These are phyloP conservation scores for Hypericum perforatum DNA, from an alignment of 345 rosid species.

Conservation along the genomic window DNA sequence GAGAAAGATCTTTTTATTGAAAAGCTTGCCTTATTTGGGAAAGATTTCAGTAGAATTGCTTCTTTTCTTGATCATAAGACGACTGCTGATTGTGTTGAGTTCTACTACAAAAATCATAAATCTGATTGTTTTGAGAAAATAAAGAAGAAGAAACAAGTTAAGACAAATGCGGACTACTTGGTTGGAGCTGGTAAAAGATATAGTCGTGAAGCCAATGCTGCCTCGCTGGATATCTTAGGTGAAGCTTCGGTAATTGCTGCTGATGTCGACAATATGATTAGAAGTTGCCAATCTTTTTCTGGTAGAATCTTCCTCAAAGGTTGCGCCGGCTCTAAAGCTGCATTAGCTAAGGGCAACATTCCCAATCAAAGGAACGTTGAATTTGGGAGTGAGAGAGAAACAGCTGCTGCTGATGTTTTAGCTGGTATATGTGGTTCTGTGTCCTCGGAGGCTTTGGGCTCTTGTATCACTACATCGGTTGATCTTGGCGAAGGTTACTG, in stretches of 20 bases:
- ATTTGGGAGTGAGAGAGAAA: slow-evolving; percentile 49
- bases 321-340: slow-evolving; percentile 29
- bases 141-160: slow-evolving; percentile 63
- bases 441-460: slow-evolving; percentile 81
- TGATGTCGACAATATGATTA: slow-evolving; percentile 36
- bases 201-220: slow-evolving; percentile 59
- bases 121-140: slow-evolving; percentile 79
- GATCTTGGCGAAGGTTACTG: slow-evolving; percentile 41
- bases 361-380: slow-evolving; percentile 30
- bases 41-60: slow-evolving; percentile 80
- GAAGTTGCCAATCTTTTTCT: slow-evolving; percentile 29
- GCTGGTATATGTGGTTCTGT: slow-evolving; percentile 70
- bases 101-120: slow-evolving; percentile 96
- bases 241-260: slow-evolving; percentile 71
- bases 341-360: slow-evolving; percentile 33
- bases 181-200: slow-evolving; percentile 58
- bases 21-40: slow-evolving; percentile 64
- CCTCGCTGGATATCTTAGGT: slow-evolving; percentile 70
- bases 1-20: slow-evolving; percentile 71
- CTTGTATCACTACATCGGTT: slow-evolving; percentile 61
- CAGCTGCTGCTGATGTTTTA: slow-evolving; percentile 75
- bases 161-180: slow-evolving; percentile 47
- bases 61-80: slow-evolving; percentile 78
- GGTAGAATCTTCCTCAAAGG: slow-evolving; percentile 38
- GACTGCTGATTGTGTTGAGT: slow-evolving; percentile 92